Conservation (phyloP, 345 rosid genomes). For the Pugionium dolabratum region DNA sequence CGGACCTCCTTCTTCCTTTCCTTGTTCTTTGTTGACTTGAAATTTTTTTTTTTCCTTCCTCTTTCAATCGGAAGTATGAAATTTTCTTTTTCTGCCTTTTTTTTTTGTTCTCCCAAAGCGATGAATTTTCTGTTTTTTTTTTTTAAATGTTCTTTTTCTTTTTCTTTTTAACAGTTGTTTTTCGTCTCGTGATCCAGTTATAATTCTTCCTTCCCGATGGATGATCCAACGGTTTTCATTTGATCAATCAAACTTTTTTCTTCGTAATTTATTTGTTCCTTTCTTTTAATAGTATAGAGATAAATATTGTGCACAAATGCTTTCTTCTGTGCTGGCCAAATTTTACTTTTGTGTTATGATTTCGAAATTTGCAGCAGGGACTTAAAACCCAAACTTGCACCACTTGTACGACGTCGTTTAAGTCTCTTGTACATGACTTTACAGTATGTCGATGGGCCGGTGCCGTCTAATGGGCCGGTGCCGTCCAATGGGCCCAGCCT, state of each 20-base stretch:
- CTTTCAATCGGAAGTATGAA: conserved; percentile 35
- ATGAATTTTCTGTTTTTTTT: conserved; percentile 28
- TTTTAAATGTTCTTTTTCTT: background rate
- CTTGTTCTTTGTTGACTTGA: conserved; percentile 67
- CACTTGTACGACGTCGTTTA: no score
- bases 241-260: conserved; percentile 5
- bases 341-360: conserved; percentile 14
- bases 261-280: background rate
- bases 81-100: background rate
- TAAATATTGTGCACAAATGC: background rate
- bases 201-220: conserved; percentile 27
- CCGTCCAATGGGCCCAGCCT: no score
- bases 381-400: background rate
- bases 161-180: conserved; percentile 1
- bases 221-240: conserved; percentile 39
- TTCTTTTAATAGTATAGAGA: conserved; percentile 12
- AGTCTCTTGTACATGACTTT: no score
- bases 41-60: conserved; percentile 19
- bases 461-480: no score
- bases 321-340: conserved; percentile 22
- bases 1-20: conserved; percentile 35
- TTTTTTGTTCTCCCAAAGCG: conserved; percentile 13
- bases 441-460: no score
- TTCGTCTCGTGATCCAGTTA: conserved; percentile 37
- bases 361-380: conserved; percentile 19